Conservation (phyloP, 768 basidiomycete species). For the Boletus reticulatus region DNA sequence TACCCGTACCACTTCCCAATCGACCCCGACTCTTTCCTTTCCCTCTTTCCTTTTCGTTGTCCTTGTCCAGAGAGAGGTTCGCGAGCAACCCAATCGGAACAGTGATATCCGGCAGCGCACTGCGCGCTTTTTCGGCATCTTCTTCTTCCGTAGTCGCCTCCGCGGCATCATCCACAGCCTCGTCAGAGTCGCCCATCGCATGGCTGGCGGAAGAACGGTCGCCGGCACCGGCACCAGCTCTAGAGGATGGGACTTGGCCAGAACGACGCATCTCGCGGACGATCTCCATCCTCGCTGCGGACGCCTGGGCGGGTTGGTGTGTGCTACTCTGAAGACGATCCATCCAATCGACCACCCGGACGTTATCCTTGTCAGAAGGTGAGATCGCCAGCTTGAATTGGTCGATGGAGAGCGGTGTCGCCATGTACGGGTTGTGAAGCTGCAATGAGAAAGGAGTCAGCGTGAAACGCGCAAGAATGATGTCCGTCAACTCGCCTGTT, state of each 20-base stretch:
- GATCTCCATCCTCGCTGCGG: conserved; percentile 26
- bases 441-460: background rate
- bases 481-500: conserved; percentile 51
- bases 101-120: conserved; percentile 61
- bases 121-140: conserved; percentile 45
- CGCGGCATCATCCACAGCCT: conserved; percentile 31
- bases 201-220: background rate
- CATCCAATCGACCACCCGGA: conserved; percentile 72
- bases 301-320: conserved; percentile 44
- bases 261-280: conserved; percentile 34
- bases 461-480: background rate
- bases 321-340: conserved; percentile 65
- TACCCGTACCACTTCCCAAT: conserved; percentile 20
- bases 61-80: conserved; percentile 62
- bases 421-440: conserved; percentile 76
- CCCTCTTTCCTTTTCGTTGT: conserved; percentile 40
- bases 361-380: conserved; percentile 67
- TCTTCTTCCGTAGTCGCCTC: conserved; percentile 34
- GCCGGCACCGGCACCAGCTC: background rate
- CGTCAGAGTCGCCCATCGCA: conserved; percentile 38
- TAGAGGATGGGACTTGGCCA: background rate
- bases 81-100: conserved; percentile 79
- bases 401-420: conserved; percentile 76
- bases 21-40: conserved; percentile 37
- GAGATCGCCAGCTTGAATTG: conserved; percentile 78